Conservation (phyloP, 768 basidiomycete species). For the Tulasnella sp. region DNA sequence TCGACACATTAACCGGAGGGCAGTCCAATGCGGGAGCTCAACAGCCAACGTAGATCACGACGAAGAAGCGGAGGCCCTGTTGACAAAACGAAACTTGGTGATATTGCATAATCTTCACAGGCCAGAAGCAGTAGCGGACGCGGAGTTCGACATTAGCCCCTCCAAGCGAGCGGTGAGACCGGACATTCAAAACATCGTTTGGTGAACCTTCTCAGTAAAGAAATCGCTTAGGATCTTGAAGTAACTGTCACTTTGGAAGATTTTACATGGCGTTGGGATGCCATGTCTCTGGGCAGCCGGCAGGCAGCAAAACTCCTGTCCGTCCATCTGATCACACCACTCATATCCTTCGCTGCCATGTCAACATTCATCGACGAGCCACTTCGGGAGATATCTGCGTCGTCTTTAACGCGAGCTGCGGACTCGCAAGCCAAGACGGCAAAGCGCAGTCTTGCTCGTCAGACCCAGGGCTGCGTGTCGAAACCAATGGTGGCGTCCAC, state of each 20-base stretch:
- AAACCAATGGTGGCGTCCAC: slow-evolving; percentile 19
- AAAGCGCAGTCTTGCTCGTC: slow-evolving; percentile 6
- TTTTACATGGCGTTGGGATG: slow-evolving; percentile 27
- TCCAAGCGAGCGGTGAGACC: slow-evolving; percentile 6
- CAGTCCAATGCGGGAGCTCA: not conserved
- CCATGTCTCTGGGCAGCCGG: slow-evolving; percentile 13
- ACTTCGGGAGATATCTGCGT: not conserved
- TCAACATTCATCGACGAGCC: slow-evolving; percentile 17
- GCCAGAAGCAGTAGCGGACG: slow-evolving; percentile 10
- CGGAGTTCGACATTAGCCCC: not conserved
- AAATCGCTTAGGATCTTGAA: slow-evolving; percentile 25
- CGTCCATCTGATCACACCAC: slow-evolving; percentile 23
- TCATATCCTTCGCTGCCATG: slow-evolving; percentile 25
- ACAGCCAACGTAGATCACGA: not conserved
- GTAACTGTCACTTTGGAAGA: not conserved
- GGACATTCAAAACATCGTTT: not conserved
- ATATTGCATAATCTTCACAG: slow-evolving; percentile 18
- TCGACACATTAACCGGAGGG: slow-evolving; percentile 25
- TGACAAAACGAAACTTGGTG: not conserved
- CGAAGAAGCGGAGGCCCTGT: slow-evolving; percentile 3
- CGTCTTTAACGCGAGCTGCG: slow-evolving; percentile 17
- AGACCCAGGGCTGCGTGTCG: slow-evolving; percentile 5
- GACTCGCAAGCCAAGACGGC: slow-evolving; percentile 25
- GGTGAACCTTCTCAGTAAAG: not conserved
- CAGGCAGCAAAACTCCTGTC: slow-evolving; percentile 22